These are phyloP conservation scores for Xanthoconium purpureum DNA, from an alignment of 768 basidiomycete genomes.

Conservation along the genomic window DNA sequence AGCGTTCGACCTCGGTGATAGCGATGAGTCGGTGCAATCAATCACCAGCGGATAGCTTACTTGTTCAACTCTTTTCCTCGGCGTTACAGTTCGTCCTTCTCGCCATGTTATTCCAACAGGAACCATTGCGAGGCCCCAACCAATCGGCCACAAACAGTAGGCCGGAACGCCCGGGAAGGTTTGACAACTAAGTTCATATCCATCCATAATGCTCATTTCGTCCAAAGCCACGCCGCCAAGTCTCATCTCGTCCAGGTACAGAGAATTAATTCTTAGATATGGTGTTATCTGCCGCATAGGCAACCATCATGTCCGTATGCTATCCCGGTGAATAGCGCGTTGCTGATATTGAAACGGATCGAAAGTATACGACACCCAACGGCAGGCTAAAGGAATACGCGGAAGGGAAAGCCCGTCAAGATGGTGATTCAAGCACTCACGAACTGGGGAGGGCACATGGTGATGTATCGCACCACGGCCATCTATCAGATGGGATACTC, in stretches of 20 bases:
- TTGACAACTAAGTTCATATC: not conserved
- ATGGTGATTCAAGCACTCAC: slow-evolving; percentile 1
- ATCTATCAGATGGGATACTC: not conserved
- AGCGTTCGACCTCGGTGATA: not conserved
- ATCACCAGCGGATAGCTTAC: not conserved
- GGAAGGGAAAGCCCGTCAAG: not conserved
- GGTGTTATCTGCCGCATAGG: not conserved
- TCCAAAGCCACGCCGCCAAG: not conserved
- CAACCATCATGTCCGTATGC: not conserved
- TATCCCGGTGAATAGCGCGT: not conserved
- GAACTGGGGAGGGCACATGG: not conserved
- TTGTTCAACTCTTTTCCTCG: not conserved
- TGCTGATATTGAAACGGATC: not conserved
- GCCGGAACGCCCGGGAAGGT: not conserved
- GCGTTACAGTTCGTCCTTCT: not conserved
- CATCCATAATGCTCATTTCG: not conserved
- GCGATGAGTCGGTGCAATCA: not conserved
- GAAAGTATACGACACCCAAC: not conserved
- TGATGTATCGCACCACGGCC: not conserved
- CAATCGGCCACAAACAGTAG: not conserved
- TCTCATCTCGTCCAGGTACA: not conserved
- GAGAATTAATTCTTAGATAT: not conserved
- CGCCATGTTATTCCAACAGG: not conserved
- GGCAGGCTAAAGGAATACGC: slow-evolving; percentile 4
- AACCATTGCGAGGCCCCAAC: not conserved